Evolutionary conservation across 2,329 filamentous ascomycete genomes (phyloP).

Genomic region (Thelonectria olida): DNA sequence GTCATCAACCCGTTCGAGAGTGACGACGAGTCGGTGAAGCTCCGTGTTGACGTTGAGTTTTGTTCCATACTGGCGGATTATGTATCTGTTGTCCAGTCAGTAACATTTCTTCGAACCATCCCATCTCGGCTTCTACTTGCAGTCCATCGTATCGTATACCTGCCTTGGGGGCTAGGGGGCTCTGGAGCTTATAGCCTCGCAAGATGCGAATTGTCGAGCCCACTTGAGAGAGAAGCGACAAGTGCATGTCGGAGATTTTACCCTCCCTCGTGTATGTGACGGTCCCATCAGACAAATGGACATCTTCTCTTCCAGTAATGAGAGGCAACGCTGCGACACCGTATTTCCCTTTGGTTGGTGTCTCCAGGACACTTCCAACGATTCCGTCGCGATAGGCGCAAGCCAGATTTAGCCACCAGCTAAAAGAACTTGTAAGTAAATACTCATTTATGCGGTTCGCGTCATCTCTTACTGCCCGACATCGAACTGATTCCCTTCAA

Average conservation of each 20-base stretch:
- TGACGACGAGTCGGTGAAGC: slow-evolving; percentile 55
- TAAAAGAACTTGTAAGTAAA: slow-evolving; percentile 42
- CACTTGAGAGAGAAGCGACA: slow-evolving; percentile 58
- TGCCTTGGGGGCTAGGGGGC: slow-evolving; percentile 59
- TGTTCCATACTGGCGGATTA: slow-evolving; percentile 56
- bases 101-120: not conserved
- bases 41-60: slow-evolving; percentile 42
- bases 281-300: slow-evolving; percentile 40
- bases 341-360: slow-evolving; percentile 56
- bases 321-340: slow-evolving; percentile 59
- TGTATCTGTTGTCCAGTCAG: slow-evolving; percentile 52
- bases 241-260: slow-evolving; percentile 54
- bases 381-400: slow-evolving; percentile 67
- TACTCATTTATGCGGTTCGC: not conserved
- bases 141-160: slow-evolving; percentile 68
- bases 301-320: slow-evolving; percentile 60
- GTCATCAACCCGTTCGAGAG: slow-evolving; percentile 53
- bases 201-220: slow-evolving; percentile 62
- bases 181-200: slow-evolving; percentile 59
- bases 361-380: slow-evolving; percentile 54
- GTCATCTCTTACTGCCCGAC: slow-evolving; percentile 56
- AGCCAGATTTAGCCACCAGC: slow-evolving; percentile 67
- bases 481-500: slow-evolving; percentile 54
- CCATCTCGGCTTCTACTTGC: slow-evolving; percentile 48
- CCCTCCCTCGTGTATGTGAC: slow-evolving; percentile 58